phyloP scores from a whole-genome alignment of 2,329 filamentous ascomycete genomes.

The Ascochyta fabae region DNA sequence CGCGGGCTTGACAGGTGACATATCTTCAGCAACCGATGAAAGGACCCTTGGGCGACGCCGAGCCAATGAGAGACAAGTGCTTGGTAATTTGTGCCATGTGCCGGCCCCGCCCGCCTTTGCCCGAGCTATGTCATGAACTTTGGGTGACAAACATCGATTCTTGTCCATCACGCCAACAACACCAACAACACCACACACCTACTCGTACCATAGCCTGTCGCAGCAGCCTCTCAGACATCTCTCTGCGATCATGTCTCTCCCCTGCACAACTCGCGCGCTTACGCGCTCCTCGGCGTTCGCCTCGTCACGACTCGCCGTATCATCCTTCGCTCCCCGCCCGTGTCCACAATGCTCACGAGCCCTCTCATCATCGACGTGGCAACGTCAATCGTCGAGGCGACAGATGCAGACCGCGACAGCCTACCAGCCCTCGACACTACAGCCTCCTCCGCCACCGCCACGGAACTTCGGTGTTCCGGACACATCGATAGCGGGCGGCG shows the following conservation, averaged over 20 bases:
- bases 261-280: constrained; percentile 33
- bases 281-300: constrained; percentile 32
- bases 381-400: constrained; percentile 45
- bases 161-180: constrained; percentile 15
- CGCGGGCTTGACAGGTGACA: constrained; percentile 11
- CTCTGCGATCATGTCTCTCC: constrained; percentile 41
- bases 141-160: constrained; percentile 23
- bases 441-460: constrained; percentile 63
- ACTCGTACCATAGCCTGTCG: background rate
- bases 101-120: constrained; percentile 25
- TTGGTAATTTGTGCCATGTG: constrained; percentile 26
- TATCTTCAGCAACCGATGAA: background rate
- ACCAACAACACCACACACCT: constrained; percentile 4
- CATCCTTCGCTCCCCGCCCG: constrained; percentile 30
- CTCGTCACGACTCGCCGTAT: constrained; percentile 36
- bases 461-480: constrained; percentile 65
- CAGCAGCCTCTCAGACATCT: constrained; percentile 2
- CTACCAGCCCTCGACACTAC: constrained; percentile 67
- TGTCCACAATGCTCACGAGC: constrained; percentile 56
- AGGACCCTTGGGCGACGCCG: background rate
- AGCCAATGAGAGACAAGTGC: constrained; percentile 24
- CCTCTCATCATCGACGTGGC: constrained; percentile 51
- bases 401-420: constrained; percentile 69
- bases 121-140: constrained; percentile 20
- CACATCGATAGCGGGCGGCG: constrained; percentile 64